Base-by-base conservation (phyloP, 352 stramenopile genomes). In the Thraustotheca clavata region DNA sequence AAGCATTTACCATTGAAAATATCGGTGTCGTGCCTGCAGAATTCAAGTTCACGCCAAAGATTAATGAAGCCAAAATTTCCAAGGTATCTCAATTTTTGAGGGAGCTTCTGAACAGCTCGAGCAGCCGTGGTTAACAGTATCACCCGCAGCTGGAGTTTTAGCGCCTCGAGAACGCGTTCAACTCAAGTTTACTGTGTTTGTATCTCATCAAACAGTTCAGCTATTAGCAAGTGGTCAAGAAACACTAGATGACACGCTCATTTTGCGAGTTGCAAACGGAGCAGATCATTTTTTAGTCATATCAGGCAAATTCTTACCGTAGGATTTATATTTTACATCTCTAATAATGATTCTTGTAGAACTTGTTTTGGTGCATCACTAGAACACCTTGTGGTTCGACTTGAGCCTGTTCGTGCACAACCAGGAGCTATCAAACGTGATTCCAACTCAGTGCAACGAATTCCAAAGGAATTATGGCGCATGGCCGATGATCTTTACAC, bases 381-480 rank as follows among this genome's bases (percentile, higher is more conserved):
- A 0, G 91, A 98, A 48, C 93, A 98, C 36, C 76, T 99, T 6
- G 89, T 98, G 29, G 68, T 91, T 14, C 96, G 86, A 47, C 72
- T 76, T 1, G 86, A 94, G 60, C 91, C 93, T 2, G 88, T 98
- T 36, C 86, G 92, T 5, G 79, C 76, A 71, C 11, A 35, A 16
- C 7, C 49, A 5, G n/a, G n/a, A n/a, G n/a, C 73, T 91, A 35
- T 88, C 76, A 65, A 43, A 22, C 52, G 52, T 22, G 52, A 62
- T n/a, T 35, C 29, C 8, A 24, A 35, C 8, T 24, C 67, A 63
- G 43, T 71, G 33, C 81, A 91, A 29, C 86, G 86, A 54, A 86
- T 99, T 12, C 97, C 97, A 0, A 98, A 98, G 71, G 96, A 99
- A 71, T 73, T 99, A 12, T 99, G 95, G 95, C 83, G 95, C 7